Conservation (phyloP, 2,329 filamentous ascomycete genomes). For the Stachybotrys chlorohalonatus region DNA sequence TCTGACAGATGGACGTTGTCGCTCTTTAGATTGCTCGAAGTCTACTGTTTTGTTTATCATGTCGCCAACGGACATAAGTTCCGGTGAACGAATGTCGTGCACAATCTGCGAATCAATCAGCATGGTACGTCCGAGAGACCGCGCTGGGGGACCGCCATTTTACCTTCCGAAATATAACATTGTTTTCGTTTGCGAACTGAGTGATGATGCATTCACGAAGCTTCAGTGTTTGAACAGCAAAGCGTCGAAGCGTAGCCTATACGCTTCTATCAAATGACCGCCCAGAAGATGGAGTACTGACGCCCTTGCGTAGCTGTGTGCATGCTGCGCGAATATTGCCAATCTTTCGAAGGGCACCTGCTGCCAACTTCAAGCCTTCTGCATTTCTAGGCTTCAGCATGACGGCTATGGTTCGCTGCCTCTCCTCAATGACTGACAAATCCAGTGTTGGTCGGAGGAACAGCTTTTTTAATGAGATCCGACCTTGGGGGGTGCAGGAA, state of each 20-base stretch:
- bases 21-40: conserved; percentile 65
- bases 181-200: conserved; percentile 8
- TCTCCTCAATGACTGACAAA: conserved; percentile 55
- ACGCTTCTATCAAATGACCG: conserved; percentile 53
- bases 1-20: conserved; percentile 64
- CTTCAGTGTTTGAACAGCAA: conserved; percentile 61
- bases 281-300: conserved; percentile 41
- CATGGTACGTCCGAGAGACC: conserved; percentile 1
- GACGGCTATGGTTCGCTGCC: conserved; percentile 59
- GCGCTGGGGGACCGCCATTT: conserved; percentile 12
- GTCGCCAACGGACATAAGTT: conserved; percentile 57
- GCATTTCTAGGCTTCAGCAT: conserved; percentile 62
- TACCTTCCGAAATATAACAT: conserved; percentile 23
- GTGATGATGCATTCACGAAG: conserved; percentile 51
- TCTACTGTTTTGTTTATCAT: conserved; percentile 69
- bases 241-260: conserved; percentile 65
- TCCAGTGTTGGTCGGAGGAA: conserved; percentile 74
- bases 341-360: conserved; percentile 56
- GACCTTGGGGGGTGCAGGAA: conserved; percentile 72
- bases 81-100: conserved; percentile 46
- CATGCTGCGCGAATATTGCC: conserved; percentile 67
- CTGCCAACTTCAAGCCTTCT: conserved; percentile 43
- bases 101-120: conserved; percentile 36
- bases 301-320: conserved; percentile 66
- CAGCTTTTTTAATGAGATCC: conserved; percentile 60